Conservation (phyloP, 805 yeast species). For the Nakazawaea populi region DNA sequence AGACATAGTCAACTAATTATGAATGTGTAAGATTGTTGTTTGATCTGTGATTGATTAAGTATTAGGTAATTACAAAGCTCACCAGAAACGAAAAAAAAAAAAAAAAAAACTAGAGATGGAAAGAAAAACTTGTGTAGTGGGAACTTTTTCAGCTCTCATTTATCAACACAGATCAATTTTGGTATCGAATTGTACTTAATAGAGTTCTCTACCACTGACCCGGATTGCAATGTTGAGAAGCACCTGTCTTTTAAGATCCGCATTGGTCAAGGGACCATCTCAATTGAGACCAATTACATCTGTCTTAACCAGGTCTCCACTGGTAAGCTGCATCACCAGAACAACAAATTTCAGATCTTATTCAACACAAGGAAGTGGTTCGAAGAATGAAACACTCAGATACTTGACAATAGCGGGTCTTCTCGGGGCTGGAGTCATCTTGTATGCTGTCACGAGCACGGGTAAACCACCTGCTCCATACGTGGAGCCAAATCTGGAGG, state of each 20-base stretch:
- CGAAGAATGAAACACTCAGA: neutral
- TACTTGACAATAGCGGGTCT: slow-evolving; percentile 1
- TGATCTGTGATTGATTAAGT: too few species aligned
- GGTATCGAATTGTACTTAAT: too few species aligned
- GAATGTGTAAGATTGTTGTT: too few species aligned
- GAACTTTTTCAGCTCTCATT: too few species aligned
- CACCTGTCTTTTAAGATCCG: neutral
- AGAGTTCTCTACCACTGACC: too few species aligned
- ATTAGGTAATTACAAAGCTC: too few species aligned
- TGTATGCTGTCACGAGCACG: slow-evolving; percentile 1
- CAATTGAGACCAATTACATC: neutral
- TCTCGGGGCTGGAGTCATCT: slow-evolving; percentile 3
- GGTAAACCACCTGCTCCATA: slow-evolving; percentile 21
- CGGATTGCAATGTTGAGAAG: neutral
- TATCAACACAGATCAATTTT: too few species aligned
- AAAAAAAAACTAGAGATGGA: too few species aligned
- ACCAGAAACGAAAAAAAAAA: too few species aligned
- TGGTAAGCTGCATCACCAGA: too few species aligned
- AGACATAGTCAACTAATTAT: neutral
- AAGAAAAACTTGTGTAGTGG: too few species aligned
- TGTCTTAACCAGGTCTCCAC: neutral
- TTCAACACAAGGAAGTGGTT: slow-evolving; percentile 1
- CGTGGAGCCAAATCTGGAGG: slow-evolving; percentile 22
- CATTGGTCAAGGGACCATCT: neutral
- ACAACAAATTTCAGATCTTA: neutral